Percentiles rank a stretch among this genome's conserved stretches.
phyloP scores from a whole-genome alignment of 306 rosid genomes.

The Gastrolobium bilobum region DNA sequence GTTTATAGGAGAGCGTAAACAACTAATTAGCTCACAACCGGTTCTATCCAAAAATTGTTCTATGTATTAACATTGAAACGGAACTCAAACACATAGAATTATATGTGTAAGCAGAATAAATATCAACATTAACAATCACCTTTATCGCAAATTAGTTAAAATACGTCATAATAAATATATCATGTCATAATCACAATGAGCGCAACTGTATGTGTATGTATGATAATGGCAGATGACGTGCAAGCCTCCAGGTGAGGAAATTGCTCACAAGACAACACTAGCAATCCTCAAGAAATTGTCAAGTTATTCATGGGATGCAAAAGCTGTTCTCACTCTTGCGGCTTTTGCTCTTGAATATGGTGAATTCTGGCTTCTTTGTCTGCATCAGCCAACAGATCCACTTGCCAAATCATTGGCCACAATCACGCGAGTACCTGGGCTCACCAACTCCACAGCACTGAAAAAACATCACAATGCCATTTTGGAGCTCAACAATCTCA shows the following conservation, averaged over 20 bases:
- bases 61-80: no score
- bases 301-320: conserved; percentile 68
- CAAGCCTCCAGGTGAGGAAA: conserved; percentile 66
- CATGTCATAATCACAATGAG: no score
- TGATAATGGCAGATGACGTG: conserved; percentile 60
- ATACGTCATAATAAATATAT: no score
- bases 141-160: no score
- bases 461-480: conserved; percentile 53
- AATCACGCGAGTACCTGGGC: conserved; percentile 62
- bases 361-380: conserved; percentile 73
- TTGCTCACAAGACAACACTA: conserved; percentile 64
- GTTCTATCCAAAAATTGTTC: no score
- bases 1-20: no score
- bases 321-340: conserved; percentile 70
- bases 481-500: conserved; percentile 59
- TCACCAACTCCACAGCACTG: conserved; percentile 50
- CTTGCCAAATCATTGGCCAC: conserved; percentile 69
- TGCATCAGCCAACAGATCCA: conserved; percentile 53
- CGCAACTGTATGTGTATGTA: neutral
- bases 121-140: no score
- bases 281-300: conserved; percentile 64
- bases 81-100: no score
- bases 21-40: no score
- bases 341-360: conserved; percentile 81
- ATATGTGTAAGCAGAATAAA: no score